Evolutionary conservation across 495 filamentous ascomycete genomes (phyloP), one percentile per base, ranked within the genome.

Genomic region (Xylaria curta): DNA sequence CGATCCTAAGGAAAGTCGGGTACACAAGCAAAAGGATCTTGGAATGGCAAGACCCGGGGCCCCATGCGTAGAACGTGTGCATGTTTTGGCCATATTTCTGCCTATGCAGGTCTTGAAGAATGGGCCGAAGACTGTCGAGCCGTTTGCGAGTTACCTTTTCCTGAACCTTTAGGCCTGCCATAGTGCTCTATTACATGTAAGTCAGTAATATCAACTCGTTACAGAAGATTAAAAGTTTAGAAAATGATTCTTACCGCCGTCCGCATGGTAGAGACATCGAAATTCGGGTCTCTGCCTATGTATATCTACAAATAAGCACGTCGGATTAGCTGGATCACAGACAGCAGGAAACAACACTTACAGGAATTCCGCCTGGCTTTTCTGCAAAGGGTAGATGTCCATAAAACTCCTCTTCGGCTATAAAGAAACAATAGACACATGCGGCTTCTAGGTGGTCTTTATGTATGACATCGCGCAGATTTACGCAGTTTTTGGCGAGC

Each of bases 21-120:
- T 75, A 75, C 9, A 75, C 67, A 44, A 75, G 71, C 4, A 73
- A 13, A 36, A 75, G 74, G 24, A 75, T 66, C 42, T 75, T 75
- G 0, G 74, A 70, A 47, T 75, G 74, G 12, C 66, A 75, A 24
- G 71, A 75, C 26, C 74, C 74, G 21, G 66, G 33, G 1, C 59
- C 69, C 74, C 74, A 75, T 5, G 74, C 70, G 62, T 75, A 73
- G 54, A 75, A 75, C 0, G 74, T 54, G 12, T 75, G 59, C 19
- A 73, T 68, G 40, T 75, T 75, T 42, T 66, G 59, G 21, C 74
- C 74, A 54, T 75, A 73, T 26, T 21, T 63, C 49, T 40, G 19
- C 24, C 21, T 54, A 24, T 66, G 72, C 3, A 73, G 31, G 40
- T 73, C 40, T 6, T 47, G 71, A 26, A 75, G 71, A 26, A 28